Conservation (phyloP, 441 rosid genomes). For the Capsella rubella region DNA sequence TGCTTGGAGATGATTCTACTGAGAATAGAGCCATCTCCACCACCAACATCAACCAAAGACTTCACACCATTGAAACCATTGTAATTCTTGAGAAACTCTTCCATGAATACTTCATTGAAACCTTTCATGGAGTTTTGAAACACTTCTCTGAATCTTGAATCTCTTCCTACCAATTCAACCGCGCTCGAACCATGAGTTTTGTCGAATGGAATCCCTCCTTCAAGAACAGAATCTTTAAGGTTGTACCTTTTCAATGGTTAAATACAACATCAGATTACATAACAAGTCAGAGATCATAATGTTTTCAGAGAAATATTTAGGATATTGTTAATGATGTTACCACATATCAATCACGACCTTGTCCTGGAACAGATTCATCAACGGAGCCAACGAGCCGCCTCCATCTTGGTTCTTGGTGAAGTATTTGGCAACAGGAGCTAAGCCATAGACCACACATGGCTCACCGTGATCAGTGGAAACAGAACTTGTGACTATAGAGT, state of each 20-base stretch:
- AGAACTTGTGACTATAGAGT: conserved; percentile 51
- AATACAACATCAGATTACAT: not conserved
- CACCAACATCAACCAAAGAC: conserved; percentile 59
- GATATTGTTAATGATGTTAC: conserved; percentile 26
- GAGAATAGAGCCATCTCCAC: conserved; percentile 57
- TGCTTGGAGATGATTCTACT: conserved; percentile 50
- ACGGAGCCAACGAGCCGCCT: conserved; percentile 44
- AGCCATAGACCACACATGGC: conserved; percentile 45
- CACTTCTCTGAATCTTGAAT: conserved; percentile 45
- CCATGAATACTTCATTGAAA: conserved; percentile 48
- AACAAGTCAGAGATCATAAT: not conserved
- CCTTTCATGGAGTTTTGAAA: conserved; percentile 47
- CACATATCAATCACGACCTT: conserved; percentile 47
- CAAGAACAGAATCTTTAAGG: conserved; percentile 52
- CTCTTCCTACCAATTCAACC: conserved; percentile 36
- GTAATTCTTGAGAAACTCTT: conserved; percentile 47
- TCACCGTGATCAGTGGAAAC: conserved; percentile 33
- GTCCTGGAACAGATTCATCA: conserved; percentile 48
- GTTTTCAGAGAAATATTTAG: not conserved
- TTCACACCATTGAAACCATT: conserved; percentile 52
- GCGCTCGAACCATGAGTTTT: conserved; percentile 48
- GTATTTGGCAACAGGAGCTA: conserved; percentile 58
- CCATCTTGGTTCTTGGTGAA: conserved; percentile 48
- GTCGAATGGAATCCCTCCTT: conserved; percentile 56
- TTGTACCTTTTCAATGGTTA: conserved; percentile 44